Evolutionary conservation across 2,329 filamentous ascomycete species (phyloP), one percentile per base, ranked within the genome.

Genomic region (Neocucurbitaria cava): DNA sequence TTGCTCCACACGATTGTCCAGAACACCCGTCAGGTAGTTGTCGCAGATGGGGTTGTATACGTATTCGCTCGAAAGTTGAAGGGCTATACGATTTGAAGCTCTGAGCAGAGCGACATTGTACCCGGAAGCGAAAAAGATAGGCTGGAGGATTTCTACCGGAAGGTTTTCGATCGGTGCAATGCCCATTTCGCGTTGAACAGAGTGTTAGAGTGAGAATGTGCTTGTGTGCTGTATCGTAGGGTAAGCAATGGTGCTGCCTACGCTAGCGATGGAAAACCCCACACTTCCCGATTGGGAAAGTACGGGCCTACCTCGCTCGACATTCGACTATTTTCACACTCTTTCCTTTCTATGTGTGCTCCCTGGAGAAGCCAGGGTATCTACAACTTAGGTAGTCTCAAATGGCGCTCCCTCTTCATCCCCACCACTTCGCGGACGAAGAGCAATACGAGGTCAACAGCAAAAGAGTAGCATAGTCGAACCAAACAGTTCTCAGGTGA

Each of bases 91-190:
- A 0, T 68, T 70, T 0, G 82, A 84, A 5, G 38, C 65, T 58
- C 6, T 69, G 65, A 38, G 76, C 76, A 50, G 64, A 33, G 80
- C 77, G 28, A 80, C 58, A 56, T 83, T 81, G 21, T 79, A 62
- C 7, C 36, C 65, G 5, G 78, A 77, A 24, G 76, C 66, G n/a
- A 81, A 69, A 55, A 84, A 84, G 41, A 85, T 83, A 36, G 76
- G 72, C 59, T 84, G 79, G n/a, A 84, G 72, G 11, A 85, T 65
- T 64, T 85, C 82, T 3, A 76, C 65, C 0, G 83, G 83, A 0
- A 85, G 71, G 4, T 51, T 59, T 61, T 85, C 81, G 11, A 85
- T 61, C 8, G 68, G 59, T 17, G 68, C 50, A 7, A 57, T 30
- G 2, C 42, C 38, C 66, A 69, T 70, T 1, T 3, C 30, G 41